Conservation (phyloP, 2,329 filamentous ascomycete genomes). For the Stagonosporopsis cucurbitacearum region DNA sequence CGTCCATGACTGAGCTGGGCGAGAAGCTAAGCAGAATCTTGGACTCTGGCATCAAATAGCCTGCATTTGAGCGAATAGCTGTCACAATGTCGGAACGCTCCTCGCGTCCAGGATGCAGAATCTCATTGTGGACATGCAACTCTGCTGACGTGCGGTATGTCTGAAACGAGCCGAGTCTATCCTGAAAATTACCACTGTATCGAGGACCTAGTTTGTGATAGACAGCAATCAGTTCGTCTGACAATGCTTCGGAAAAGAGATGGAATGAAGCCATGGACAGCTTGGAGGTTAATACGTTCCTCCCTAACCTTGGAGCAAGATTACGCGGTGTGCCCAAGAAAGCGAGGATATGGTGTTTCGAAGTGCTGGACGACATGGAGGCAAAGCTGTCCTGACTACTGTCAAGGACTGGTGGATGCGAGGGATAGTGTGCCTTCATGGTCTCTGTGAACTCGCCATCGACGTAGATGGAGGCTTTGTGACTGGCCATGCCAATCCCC, state of each 20-base stretch:
- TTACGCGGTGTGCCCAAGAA: conserved; percentile 93
- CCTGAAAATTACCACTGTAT: conserved; percentile 96
- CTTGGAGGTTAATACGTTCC: conserved; percentile 74
- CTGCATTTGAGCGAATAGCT: conserved; percentile 85
- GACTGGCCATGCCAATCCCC: conserved; percentile 67
- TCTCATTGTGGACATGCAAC: conserved; percentile 88
- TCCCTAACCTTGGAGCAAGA: conserved; percentile 76
- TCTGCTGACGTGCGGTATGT: conserved; percentile 94
- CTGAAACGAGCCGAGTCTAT: conserved; percentile 93
- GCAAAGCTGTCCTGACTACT: conserved; percentile 71
- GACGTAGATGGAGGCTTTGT: conserved; percentile 86
- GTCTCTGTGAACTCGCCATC: conserved; percentile 95
- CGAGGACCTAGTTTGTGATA: conserved; percentile 87
- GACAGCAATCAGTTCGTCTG: conserved; percentile 90
- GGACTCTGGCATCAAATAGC: conserved; percentile 78
- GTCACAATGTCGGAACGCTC: conserved; percentile 89
- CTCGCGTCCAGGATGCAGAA: conserved; percentile 86
- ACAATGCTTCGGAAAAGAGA: conserved; percentile 84
- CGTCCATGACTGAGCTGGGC: conserved; percentile 78
- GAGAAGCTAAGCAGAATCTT: conserved; percentile 84
- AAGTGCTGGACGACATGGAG: conserved; percentile 65
- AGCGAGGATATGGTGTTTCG: conserved; percentile 78
- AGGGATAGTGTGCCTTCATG: conserved; percentile 85
- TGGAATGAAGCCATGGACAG: conserved; percentile 93
- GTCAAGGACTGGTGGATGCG: conserved; percentile 70